Evolutionary conservation across 1,284 basidiomycete species (phyloP).

Genomic region (Sanghuangporus weigelae): DNA sequence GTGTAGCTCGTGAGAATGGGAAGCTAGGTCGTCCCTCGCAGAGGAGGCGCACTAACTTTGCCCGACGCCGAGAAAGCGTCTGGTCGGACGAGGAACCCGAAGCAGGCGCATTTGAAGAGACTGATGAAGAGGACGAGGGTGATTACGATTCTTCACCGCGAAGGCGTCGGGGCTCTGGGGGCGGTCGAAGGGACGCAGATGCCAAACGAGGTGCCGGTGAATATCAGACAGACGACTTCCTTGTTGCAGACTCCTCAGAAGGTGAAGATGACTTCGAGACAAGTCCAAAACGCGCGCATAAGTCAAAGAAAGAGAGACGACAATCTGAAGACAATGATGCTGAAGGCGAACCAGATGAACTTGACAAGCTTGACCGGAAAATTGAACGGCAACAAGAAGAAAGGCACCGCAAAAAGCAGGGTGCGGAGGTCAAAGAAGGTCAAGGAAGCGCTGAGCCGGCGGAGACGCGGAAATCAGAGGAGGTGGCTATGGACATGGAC

Average conservation of each 20-base stretch:
- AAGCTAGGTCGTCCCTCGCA: constrained; percentile 41
- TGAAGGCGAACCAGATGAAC: constrained; percentile 49
- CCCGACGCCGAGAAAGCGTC: constrained; percentile 32
- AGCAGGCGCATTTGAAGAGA: constrained; percentile 40
- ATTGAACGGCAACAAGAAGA: constrained; percentile 46
- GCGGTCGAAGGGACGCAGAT: constrained; percentile 35
- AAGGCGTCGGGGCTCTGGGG: constrained; percentile 39
- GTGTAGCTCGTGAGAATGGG: constrained; percentile 27
- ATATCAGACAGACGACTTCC: constrained; percentile 78
- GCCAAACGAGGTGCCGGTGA: constrained; percentile 46
- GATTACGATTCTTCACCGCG: constrained; percentile 35
- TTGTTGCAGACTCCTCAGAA: constrained; percentile 72
- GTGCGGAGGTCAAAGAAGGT: constrained; percentile 18
- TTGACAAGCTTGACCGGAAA: constrained; percentile 67
- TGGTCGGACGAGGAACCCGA: constrained; percentile 44
- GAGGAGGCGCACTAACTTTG: constrained; percentile 32
- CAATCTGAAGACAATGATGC: constrained; percentile 35
- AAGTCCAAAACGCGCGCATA: constrained; percentile 25
- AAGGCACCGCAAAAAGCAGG: constrained; percentile 34
- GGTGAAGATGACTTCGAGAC: constrained; percentile 36
- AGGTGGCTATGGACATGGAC: constrained; percentile 64
- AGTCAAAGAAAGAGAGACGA: constrained; percentile 33
- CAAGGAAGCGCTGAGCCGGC: constrained; percentile 29
- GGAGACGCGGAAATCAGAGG: constrained; percentile 33
- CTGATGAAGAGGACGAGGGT: constrained; percentile 55